Percentiles rank a stretch among this genome's conserved stretches.
These are phyloP conservation scores for Carallia pectinifolia DNA, from an alignment of 345 rosid genomes.

Conservation along the genomic window DNA sequence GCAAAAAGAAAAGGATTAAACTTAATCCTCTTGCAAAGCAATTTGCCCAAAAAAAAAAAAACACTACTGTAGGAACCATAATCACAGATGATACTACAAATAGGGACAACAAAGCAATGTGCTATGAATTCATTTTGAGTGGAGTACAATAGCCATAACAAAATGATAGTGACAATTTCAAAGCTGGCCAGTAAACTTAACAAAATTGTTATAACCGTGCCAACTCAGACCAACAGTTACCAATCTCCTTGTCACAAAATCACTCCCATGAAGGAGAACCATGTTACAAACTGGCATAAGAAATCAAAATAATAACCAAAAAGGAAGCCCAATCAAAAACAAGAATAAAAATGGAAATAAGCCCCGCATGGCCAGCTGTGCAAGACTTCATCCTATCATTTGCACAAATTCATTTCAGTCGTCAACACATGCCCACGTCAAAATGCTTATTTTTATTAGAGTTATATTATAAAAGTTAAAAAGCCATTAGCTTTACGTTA, in stretches of 20 bases:
- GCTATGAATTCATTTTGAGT: background rate
- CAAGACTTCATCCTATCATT: background rate
- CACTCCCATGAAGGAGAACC: background rate
- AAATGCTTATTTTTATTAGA: background rate
- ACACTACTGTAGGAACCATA: background rate
- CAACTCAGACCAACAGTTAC: background rate
- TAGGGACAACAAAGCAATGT: background rate
- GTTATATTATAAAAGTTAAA: background rate
- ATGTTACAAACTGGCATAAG: background rate
- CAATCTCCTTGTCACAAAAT: background rate
- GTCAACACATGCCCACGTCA: background rate
- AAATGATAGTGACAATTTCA: background rate
- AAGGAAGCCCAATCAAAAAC: background rate
- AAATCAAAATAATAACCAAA: background rate
- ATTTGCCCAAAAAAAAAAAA: slow-evolving; percentile 5
- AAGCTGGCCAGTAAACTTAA: background rate
- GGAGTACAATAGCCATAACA: background rate
- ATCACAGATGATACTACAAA: background rate
- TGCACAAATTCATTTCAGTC: too few relatives aligned
- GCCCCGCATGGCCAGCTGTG: background rate
- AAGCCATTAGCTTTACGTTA: background rate
- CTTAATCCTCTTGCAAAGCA: background rate
- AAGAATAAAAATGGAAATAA: background rate
- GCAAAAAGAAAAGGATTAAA: slow-evolving; percentile 17
- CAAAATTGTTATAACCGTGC: too few relatives aligned